Evolutionary conservation across 2,329 filamentous ascomycete genomes (phyloP).

Genomic region (Plenodomus lindquistii): DNA sequence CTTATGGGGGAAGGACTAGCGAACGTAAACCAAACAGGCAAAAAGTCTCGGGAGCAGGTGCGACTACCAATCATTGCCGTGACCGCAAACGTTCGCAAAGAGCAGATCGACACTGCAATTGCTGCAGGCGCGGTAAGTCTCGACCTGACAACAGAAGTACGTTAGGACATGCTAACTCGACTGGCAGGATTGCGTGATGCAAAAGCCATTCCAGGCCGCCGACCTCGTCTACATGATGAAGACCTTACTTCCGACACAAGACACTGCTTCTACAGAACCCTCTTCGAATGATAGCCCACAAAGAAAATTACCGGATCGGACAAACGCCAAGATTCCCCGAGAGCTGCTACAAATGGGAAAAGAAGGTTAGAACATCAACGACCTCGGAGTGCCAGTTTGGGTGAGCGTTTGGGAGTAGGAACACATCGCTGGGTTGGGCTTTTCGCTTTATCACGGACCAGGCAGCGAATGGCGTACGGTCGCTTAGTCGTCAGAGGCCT

Average conservation of each 20-base stretch:
- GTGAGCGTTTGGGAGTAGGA: no score
- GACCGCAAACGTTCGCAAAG: constrained; percentile 43
- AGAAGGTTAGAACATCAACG: no score
- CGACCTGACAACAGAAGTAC: background rate
- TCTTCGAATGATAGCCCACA: background rate
- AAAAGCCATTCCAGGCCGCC: constrained; percentile 42
- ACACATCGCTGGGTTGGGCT: no score
- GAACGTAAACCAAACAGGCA: constrained; percentile 14
- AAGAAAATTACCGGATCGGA: background rate
- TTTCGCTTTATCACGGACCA: no score
- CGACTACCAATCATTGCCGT: constrained; percentile 43
- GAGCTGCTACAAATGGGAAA: no score
- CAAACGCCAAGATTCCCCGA: background rate
- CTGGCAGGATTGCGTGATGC: constrained; percentile 39
- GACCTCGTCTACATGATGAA: constrained; percentile 43
- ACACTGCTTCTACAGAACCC: background rate
- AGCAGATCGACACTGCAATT: constrained; percentile 41
- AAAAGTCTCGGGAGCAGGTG: constrained; percentile 18
- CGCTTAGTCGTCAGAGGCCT: no score
- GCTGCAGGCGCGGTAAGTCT: constrained; percentile 37
- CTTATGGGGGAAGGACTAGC: constrained; percentile 27
- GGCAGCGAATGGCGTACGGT: no score
- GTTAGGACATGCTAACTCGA: constrained; percentile 1
- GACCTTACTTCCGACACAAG: constrained; percentile 22
- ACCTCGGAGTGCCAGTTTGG: no score